Conservation (phyloP, 371 early-diverging fungal species). For the Lichtheimia ramosa region DNA sequence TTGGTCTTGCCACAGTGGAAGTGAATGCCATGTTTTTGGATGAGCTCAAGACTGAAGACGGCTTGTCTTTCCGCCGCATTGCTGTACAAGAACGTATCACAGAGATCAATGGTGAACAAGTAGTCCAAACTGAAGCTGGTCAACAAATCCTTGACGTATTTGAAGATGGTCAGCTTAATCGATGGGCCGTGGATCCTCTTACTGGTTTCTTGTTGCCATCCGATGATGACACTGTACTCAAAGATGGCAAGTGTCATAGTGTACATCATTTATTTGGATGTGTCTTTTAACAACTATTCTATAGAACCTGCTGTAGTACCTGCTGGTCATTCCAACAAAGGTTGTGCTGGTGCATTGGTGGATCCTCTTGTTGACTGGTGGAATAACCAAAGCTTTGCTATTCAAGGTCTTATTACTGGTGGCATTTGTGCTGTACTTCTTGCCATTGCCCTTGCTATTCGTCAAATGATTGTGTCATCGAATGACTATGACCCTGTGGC, state of each 20-base stretch:
- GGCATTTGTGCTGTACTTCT: slow-evolving; percentile 27
- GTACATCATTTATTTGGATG: background rate
- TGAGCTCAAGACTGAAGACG: slow-evolving; percentile 55
- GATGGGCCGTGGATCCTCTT: slow-evolving; percentile 48
- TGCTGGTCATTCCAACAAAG: slow-evolving; percentile 3
- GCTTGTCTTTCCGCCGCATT: slow-evolving; percentile 55
- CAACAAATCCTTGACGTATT: slow-evolving; percentile 72
- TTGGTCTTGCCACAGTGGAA: slow-evolving; percentile 71
- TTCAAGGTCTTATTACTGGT: slow-evolving; percentile 27
- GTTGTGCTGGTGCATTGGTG: slow-evolving; percentile 20
- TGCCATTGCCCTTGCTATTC: slow-evolving; percentile 25
- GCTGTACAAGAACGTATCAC: slow-evolving; percentile 61
- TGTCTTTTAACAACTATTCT: background rate
- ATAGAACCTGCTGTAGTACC: slow-evolving; percentile 4
- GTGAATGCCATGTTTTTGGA: slow-evolving; percentile 60
- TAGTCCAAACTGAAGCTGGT: slow-evolving; percentile 68
- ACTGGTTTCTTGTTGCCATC: slow-evolving; percentile 38
- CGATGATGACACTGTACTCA: background rate
- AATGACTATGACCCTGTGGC: slow-evolving; percentile 18
- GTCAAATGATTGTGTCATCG: slow-evolving; percentile 23
- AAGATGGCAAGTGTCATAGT: background rate
- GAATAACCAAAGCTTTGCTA: slow-evolving; percentile 25
- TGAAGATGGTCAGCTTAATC: slow-evolving; percentile 49
- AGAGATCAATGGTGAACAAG: slow-evolving; percentile 70
- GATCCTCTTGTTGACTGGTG: slow-evolving; percentile 37